Evolutionary conservation across 306 rosid genomes (phyloP), one percentile per base, ranked within the genome.

Genomic region (Astragalus membranaceus): DNA sequence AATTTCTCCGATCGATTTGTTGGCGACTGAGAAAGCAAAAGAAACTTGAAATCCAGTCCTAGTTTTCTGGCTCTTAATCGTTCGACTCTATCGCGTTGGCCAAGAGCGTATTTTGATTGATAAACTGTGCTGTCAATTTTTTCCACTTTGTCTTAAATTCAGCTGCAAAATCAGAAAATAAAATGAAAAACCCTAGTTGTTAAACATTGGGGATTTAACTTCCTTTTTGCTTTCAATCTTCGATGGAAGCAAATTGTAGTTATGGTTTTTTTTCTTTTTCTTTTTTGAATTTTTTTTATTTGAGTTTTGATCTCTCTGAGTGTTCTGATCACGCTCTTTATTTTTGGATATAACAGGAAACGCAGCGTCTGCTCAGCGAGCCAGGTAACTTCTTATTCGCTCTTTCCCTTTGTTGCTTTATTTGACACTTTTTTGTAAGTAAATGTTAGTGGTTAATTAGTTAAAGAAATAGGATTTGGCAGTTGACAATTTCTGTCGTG

Each of bases 301-400:
- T 76, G 32, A 49, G 8, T 54, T 52, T 41, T 64, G 62, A 23
- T 48, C 56, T 71, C 8, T 59, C 35, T 59, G 41, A 47, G 44
- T 59, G 13, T 12, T 55, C 33, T 78, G 52, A 75, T 69, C 57
- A 62, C 7, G 32, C n/a, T 46, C 4, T 69, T 67, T 47, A 35
- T n/a, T 42, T 49, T 32, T 39, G 44, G 15, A 73, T 81, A 67
- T 67, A 29, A 70, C 88, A 92, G 98, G 98, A 92, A 83, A 92
- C 98, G 51, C 96, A 92, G 82, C 96, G 98, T 64, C 87, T 92
- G 47, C 92, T 92, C 48, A 92, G 98, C 83, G 98, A 92, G 74
- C 98, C 98, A 41, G 98, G 98, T 89, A 64, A 73, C 71, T 79
- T 33, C 3, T 42, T 41, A 9, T 53, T 41, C 46, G 36, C 46